Conservation (phyloP, 2,329 filamentous ascomycete species). For the Arachnopeziza araneosa region DNA sequence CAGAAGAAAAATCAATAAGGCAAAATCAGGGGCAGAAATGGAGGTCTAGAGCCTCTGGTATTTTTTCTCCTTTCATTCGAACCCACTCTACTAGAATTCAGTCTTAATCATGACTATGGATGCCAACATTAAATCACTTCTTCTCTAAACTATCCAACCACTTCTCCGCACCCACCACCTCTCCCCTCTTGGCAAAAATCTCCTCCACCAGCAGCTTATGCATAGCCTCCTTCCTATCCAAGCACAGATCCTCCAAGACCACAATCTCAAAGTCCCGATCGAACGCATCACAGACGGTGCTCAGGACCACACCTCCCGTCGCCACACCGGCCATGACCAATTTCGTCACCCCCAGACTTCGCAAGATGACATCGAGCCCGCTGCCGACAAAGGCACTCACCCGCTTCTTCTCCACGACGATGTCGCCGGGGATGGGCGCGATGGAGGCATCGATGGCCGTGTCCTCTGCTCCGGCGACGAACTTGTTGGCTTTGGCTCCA, state of each 20-base stretch:
- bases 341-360: constrained; percentile 24
- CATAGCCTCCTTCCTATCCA: constrained; percentile 31
- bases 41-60: too few relatives aligned
- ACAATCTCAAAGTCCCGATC: constrained; percentile 34
- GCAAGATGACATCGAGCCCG: constrained; percentile 33
- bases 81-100: too few relatives aligned
- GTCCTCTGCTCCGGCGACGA: constrained; percentile 1
- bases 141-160: constrained; percentile 23
- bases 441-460: constrained; percentile 21
- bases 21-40: too few relatives aligned
- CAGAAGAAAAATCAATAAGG: too few relatives aligned
- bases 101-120: too few relatives aligned
- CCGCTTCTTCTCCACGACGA: constrained; percentile 32
- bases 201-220: constrained; percentile 32
- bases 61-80: too few relatives aligned
- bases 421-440: constrained; percentile 22
- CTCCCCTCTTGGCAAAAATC: constrained; percentile 30
- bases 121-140: background rate
- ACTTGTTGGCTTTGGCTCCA: background rate
- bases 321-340: constrained; percentile 33
- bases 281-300: constrained; percentile 32
- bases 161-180: constrained; percentile 24
- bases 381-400: constrained; percentile 32
- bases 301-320: constrained; percentile 34
- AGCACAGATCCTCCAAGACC: constrained; percentile 33